Evolutionary conservation across 805 yeast genomes (phyloP), one percentile per base, ranked within the genome.

Genomic region (Candida awuae): DNA sequence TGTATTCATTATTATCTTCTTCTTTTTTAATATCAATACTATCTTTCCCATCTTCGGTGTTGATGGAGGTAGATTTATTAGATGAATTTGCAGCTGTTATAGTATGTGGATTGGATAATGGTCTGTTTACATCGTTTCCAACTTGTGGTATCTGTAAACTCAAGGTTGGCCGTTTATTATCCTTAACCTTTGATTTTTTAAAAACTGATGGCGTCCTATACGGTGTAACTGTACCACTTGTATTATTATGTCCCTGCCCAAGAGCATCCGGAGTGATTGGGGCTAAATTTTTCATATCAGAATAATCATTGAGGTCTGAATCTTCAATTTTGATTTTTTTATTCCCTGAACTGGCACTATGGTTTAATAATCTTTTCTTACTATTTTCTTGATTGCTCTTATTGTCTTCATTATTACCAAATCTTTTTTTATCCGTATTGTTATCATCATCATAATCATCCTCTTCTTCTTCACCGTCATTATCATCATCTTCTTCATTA

Each of bases 111-210:
- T 41, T 35, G 6, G 43, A 71, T n/a, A n/a, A n/a, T n/a, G n/a
- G n/a, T 56, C 53, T 67, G 66, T 39, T 60, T 42, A 45, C 57
- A 46, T 16, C 48, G 22, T 35, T 49, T 28, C 49, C 57, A 30
- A 42, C 39, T n/a, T 38, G 49, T 1, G 86, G 86, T n/a, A 80
- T 80, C 48, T 76, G 77, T 9, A 80, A 79, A 40, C 84, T 58
- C 32, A 80, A 58, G 1, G 78, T 68, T 1, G 86, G 86, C 43
- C 86, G 58, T 35, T 61, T 37, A 15, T 16, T 37, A 4, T 37
- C 35, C 15, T 37, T 37, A 12, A 21, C 7, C 22, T 39, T 39
- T 1, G 38, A 34, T 9, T 28, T 29, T 32, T 30, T 34, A 14
- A 21, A 23, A 8, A 22, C 35, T 12, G 42, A 23, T 19, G 40